Conservation (phyloP, 1,284 basidiomycete genomes). For the Marasmius fiardii region DNA sequence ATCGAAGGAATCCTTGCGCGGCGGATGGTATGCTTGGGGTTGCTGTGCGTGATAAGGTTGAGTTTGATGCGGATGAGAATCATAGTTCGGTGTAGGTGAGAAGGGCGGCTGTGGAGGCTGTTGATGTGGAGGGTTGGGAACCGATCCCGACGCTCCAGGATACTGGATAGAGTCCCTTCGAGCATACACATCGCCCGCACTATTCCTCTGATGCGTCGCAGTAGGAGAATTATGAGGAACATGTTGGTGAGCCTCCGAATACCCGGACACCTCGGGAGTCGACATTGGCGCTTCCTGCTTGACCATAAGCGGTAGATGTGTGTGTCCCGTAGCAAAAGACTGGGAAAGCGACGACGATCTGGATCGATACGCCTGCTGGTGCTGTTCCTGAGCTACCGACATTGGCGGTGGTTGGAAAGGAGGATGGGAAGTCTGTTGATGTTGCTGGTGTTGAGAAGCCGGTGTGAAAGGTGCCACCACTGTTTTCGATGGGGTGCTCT, state of each 20-base stretch:
- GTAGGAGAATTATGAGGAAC: neutral
- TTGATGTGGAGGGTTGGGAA: neutral
- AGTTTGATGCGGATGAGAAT: neutral
- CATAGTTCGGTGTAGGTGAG: neutral
- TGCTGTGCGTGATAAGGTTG: neutral
- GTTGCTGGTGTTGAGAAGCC: neutral
- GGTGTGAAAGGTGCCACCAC: neutral
- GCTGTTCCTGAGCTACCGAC: constrained; percentile 4
- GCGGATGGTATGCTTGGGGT: neutral
- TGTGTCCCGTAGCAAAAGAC: neutral
- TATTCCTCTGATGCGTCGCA: neutral
- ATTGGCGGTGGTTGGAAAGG: constrained; percentile 5
- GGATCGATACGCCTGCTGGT: constrained; percentile 6
- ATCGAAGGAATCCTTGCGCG: neutral
- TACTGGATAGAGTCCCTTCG: neutral
- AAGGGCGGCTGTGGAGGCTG: neutral
- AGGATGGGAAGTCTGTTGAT: neutral
- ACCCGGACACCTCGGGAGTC: neutral
- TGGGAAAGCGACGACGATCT: neutral
- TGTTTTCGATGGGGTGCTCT: neutral
- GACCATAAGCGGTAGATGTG: neutral
- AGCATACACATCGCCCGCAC: neutral
- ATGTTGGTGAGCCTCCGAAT: neutral
- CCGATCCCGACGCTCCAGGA: neutral
- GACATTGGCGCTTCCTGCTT: neutral